Evolutionary conservation across 352 stramenopile species (phyloP), one percentile per base, ranked within the genome.

Genomic region (Globisporangium nodosum): DNA sequence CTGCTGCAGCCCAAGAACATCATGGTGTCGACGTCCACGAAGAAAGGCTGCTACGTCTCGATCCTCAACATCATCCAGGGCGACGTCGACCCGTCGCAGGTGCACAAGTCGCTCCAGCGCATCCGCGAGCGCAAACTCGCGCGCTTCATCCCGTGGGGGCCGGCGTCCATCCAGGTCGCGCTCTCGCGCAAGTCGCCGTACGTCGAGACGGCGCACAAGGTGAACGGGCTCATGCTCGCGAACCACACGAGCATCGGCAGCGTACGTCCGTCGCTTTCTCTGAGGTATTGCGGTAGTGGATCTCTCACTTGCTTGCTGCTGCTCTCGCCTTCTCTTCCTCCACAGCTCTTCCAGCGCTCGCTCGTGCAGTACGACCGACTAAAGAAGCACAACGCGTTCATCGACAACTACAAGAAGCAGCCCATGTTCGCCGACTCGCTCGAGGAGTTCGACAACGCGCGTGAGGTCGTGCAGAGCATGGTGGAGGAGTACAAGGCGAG

Each of bases 1-100:
- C 66, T 97, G 54, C 66, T 97, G 52, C 85, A 92, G 74, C 92
- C 96, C 5, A 99, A 99, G 74, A 99, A 99, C 81, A 99, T 99
- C 70, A 99, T 99, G 97, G 97, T 99, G 13, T 98, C 89, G n/a
- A 97, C 96, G 42, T 94, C 84, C 5, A 94, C 95, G 16, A 95
- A 97, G 64, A 97, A 93, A 24, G 97, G 96, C 6, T 99, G 96
- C 71, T 99, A 99, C 80, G 98, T 99, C 56, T 99, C 93, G 42
- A 98, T 99, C 54, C 88, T 99, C 49, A 99, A 99, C 74, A 99
- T 99, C 68, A 99, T 99, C 66, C 97, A 99, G 69, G 97, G 97
- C 58, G 95, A 99, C 56, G 96, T 99, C 49, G 97, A 99, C 71
- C 97, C 97, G 30, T 99, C 96, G 24, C 84, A 94, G 64, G 97